Base-by-base conservation (phyloP, 2,329 filamentous ascomycete species). In the Sarocladiaceae sp. region DNA sequence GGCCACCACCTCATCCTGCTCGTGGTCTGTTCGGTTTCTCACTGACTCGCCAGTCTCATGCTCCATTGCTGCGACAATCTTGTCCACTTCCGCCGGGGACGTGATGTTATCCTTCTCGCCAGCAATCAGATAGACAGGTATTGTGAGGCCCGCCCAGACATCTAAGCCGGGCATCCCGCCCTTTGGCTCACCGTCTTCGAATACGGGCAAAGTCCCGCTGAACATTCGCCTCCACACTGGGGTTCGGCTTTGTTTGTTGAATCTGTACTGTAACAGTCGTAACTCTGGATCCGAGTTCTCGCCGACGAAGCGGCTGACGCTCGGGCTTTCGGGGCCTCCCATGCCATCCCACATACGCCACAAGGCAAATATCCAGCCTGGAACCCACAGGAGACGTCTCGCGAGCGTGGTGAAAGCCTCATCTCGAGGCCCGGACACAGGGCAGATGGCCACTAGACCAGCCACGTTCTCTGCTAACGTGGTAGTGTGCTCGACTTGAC, bases 151-250 rank as follows among this genome's bases (percentile, higher is more conserved):
- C 19, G 73, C 70, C 93, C 93, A 97, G 1, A 80, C 66, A 5
- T 82, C 73, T 49, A 74, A 63, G 0, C 84, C 82, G 2, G 88
- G 83, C 7, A 94, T 61, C 1, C 87, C 87, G 3, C 82, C 80
- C 7, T 60, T 58, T 1, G 78, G 63, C 20, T 70, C 60, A 2
- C 74, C 6, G 70, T 58, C 3, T 70, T 60, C 47, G 82, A 83
- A 43, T 0, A 61, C 64, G 0, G 87, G 83, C 19, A 93, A 69
- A 42, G 74, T 72, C 0, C 89, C 88, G 61, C 74, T 80, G 1
- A 83, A 82, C 80, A 95, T 89, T 31, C 88, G 80, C 51, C 85
- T 79, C 76, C 87, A 95, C 0, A 93, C 86, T 0, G 83, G 74
- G 0, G 89, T 93, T 51, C 75, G 80, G 50, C 88, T 95, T 59